Conservation (phyloP, 169 alveolate species). For the Babesia caballi region DNA sequence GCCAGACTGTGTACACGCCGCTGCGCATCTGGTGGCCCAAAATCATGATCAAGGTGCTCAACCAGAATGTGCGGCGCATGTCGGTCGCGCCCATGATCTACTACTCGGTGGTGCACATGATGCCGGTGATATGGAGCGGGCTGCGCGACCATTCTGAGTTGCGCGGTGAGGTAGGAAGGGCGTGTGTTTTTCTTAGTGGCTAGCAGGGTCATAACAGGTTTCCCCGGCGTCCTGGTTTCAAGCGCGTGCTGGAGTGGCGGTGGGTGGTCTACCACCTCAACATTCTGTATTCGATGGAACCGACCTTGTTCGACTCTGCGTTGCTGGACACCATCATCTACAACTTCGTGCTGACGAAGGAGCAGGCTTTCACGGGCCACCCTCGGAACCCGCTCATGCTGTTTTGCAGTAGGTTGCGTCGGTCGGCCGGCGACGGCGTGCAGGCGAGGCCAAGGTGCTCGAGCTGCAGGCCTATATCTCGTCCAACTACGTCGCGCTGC, state of each 20-base stretch:
- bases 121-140: background rate
- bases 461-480: conserved; percentile 26
- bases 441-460: background rate
- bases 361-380: background rate
- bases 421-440: too few relatives aligned
- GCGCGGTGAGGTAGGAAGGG: too few relatives aligned
- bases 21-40: background rate
- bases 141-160: too few relatives aligned
- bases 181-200: too few relatives aligned
- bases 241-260: background rate
- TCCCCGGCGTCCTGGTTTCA: too few relatives aligned
- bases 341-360: conserved; percentile 1
- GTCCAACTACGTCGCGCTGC: conserved; percentile 53
- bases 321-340: conserved; percentile 29
- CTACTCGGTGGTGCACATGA: background rate
- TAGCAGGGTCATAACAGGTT: too few relatives aligned
- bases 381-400: background rate
- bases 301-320: conserved; percentile 35
- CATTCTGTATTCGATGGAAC: conserved; percentile 16
- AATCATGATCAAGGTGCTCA: background rate
- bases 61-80: background rate
- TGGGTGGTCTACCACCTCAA: conserved; percentile 37
- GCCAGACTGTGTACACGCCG: background rate
- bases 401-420: too few relatives aligned
- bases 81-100: background rate